Conservation (phyloP, 2,329 filamentous ascomycete genomes). For the Fusarium goolgardi region DNA sequence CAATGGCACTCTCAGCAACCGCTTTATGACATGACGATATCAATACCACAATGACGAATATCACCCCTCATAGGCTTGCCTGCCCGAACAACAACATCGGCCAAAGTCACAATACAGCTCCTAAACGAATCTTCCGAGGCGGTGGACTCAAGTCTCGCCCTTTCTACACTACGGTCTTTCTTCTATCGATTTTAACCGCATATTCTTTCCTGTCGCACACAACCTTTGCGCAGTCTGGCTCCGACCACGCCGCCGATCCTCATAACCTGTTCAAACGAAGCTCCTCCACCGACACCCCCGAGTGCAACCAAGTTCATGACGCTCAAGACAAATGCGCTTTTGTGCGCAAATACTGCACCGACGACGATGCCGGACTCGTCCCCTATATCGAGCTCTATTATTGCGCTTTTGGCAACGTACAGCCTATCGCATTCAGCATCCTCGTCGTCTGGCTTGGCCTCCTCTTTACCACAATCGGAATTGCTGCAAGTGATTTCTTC, state of each 20-base stretch:
- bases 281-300: slow-evolving; percentile 47
- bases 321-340: slow-evolving; percentile 88
- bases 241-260: slow-evolving; percentile 14
- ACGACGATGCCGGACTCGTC: slow-evolving; percentile 90
- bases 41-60: slow-evolving; percentile 32
- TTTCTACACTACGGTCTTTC: slow-evolving; percentile 60
- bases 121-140: slow-evolving; percentile 45
- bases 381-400: slow-evolving; percentile 94
- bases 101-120: slow-evolving; percentile 16
- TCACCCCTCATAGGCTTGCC: slow-evolving; percentile 16
- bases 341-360: slow-evolving; percentile 81
- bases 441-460: slow-evolving; percentile 86
- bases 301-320: slow-evolving; percentile 84
- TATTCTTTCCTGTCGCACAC: slow-evolving; percentile 56
- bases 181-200: slow-evolving; percentile 60
- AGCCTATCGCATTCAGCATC: slow-evolving; percentile 81
- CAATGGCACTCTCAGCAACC: slow-evolving; percentile 29
- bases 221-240: slow-evolving; percentile 25
- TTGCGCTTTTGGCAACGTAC: slow-evolving; percentile 75
- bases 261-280: slow-evolving; percentile 45
- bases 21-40: slow-evolving; percentile 44
- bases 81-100: slow-evolving; percentile 14
- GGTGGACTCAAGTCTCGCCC: slow-evolving; percentile 59
- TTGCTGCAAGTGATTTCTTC: slow-evolving; percentile 98
- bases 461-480: slow-evolving; percentile 96